Base-by-base conservation (phyloP, 805 yeast genomes). In the Pichia membranifaciens region DNA sequence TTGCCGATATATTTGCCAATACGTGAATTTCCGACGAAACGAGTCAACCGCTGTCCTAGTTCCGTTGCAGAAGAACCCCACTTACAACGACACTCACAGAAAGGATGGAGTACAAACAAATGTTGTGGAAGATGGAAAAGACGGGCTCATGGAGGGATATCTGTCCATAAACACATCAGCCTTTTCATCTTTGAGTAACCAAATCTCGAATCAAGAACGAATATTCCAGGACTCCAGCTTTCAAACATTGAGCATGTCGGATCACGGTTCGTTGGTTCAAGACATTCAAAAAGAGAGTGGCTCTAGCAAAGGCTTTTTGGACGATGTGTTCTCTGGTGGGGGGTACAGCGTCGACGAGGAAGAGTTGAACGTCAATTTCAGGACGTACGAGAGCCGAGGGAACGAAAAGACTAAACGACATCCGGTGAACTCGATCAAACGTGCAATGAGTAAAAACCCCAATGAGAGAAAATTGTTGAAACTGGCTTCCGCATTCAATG, bases 241-340 rank as follows among this genome's bases (percentile, higher is more conserved):
- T 20, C 25, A 38, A 12, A 38, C 42, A 15, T 17, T 47, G 16
- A 43, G 23, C 5, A 15, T 47, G 4, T 47, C 50, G 13, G 36
- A 43, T 9, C 40, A 47, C 34, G 50, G 50, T 5, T 47, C 46
- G 3, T 39, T 47, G 23, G 22, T 47, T 9, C 47, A 38, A 13
- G 34, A 20, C 6, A 33, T 9, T 25, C 29, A 10, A 25, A 25
- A 25, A 25, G 10, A n/a, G n/a, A n/a, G n/a, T n/a, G n/a, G n/a
- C n/a, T n/a, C 29, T 25, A 25, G 29, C 29, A 25, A 25, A 8
- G 7, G 7, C 10, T 25, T 25, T 25, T 25, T 10, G 10, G 29
- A 25, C 10, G 29, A 34, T 7, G 8, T 9, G 17, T 34, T 34
- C 15, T 18, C 37, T 22, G 12, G 6, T 36, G 22, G 20, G 20